Percentiles rank a stretch among this genome's conserved stretches.
phyloP scores from a whole-genome alignment of 139 green algal species.

The Auxenochlorella pyrenoidosa region DNA sequence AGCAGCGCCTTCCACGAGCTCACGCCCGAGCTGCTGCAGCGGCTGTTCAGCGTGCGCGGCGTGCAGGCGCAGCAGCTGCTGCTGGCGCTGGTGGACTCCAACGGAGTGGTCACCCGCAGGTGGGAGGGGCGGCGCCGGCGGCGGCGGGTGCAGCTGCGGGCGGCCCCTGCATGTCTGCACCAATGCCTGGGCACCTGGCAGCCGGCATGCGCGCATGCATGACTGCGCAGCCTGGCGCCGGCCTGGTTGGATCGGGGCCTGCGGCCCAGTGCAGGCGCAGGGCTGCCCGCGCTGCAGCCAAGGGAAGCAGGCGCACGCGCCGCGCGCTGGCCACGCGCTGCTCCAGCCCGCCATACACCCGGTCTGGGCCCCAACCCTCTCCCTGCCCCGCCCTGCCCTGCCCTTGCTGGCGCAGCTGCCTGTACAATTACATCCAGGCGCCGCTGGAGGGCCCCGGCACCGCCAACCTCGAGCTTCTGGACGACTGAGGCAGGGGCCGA shows the following conservation, averaged over 20 bases:
- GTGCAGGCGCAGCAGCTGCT: conserved; percentile 45
- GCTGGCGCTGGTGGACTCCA: conserved; percentile 45
- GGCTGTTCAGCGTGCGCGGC: conserved; percentile 37
- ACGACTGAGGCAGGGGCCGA: conserved; percentile 22
- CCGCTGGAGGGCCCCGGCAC: conserved; percentile 51
- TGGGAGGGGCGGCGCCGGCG: neutral
- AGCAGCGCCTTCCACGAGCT: conserved; percentile 39
- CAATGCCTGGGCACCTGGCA: no score
- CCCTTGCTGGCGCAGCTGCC: neutral
- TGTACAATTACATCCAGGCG: conserved; percentile 59
- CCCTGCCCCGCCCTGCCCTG: neutral
- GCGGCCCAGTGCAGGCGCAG: no score
- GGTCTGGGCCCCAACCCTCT: no score
- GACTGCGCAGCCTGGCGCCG: no score
- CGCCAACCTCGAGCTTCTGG: conserved; percentile 44
- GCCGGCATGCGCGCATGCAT: no score
- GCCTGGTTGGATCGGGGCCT: no score
- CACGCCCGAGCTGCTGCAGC: conserved; percentile 41
- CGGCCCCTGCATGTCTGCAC: no score
- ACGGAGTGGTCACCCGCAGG: conserved; percentile 47
- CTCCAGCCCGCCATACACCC: no score
- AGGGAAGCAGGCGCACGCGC: no score
- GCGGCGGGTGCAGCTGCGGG: no score
- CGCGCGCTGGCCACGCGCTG: no score
- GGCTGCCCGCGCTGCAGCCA: no score